A percentile compares a stretch with the other conserved stretches of the same genome.
phyloP scores from a whole-genome alignment of 1,139 yeast species.

The Diutina scorzettiae region DNA sequence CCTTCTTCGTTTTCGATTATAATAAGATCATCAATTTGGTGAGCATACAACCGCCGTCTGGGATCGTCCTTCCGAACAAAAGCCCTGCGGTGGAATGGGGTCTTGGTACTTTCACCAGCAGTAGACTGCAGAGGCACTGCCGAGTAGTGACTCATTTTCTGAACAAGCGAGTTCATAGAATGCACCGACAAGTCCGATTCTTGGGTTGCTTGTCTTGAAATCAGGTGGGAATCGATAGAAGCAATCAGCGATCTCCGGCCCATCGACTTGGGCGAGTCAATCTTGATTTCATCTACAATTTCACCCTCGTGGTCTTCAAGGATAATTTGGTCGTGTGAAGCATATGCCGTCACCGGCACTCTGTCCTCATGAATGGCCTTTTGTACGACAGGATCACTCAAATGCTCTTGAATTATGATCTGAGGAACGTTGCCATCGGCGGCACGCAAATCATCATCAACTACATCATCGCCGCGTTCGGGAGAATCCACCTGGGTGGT shows the following conservation, averaged over 20 bases:
- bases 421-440: neutral
- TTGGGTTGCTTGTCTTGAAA: neutral
- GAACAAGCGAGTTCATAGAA: conserved; percentile 27
- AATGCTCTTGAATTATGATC: neutral
- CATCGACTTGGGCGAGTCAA: neutral
- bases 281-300: conserved; percentile 30
- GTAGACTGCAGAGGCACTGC: neutral
- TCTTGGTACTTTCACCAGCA: neutral
- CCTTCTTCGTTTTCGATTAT: conserved; percentile 88
- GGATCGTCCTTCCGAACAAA: conserved; percentile 21
- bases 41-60: conserved; percentile 25
- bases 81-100: conserved; percentile 12
- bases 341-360: neutral
- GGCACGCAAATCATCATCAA: neutral
- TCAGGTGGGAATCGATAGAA: neutral
- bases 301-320: conserved; percentile 83
- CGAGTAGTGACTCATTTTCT: conserved; percentile 22
- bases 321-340: conserved; percentile 55
- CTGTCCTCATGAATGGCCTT: neutral
- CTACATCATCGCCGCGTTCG: neutral
- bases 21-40: conserved; percentile 52
- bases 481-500: neutral
- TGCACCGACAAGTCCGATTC: conserved; percentile 21
- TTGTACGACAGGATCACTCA: neutral
- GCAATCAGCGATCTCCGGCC: neutral